Base-by-base conservation (phyloP, 2,329 filamentous ascomycete species). In the Alternaria sp. region DNA sequence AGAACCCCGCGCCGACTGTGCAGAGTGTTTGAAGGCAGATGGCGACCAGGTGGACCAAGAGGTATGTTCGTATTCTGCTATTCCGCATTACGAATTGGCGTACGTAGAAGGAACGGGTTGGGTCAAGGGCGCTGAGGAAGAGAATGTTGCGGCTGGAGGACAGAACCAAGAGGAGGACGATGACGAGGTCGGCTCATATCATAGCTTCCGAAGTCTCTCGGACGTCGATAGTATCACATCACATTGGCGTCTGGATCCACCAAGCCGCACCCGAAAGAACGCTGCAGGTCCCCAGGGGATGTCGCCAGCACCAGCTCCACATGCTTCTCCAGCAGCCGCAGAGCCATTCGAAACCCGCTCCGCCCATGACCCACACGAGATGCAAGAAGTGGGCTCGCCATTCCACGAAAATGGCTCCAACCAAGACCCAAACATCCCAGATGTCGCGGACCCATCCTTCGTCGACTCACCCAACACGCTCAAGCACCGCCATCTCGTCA, bases 401-500 rank as follows among this genome's bases (percentile, higher is more conserved):
- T 21, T 8, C 5, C 23, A 40, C 28, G 49, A 25, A 21, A n/a
- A 19, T 2, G 36, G 19, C 19, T 36, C 15, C 49, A 17, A 23
- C 11, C 15, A 8, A 5, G 49, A 52, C 3, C 19, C 30, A 2
- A 15, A 6, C 30, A 30, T 36, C 0, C 13, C 19, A 7, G 30
- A 23, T 15, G 8, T 21, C 6, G 4, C 6, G 28, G 21, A n/a
- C n/a, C n/a, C n/a, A n/a, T n/a, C n/a, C n/a, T n/a, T n/a, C n/a
- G n/a, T n/a, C n/a, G n/a, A n/a, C 15, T 60, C 61, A 15, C 36
- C 46, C 13, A 51, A 40, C 12, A 52, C 51, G 4, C 5, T 40
- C 9, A 19, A 44, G 21, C 59, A 65, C 43, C 59, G 59, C 1
- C 30, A 44, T 5, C 59, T 65, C 10, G 59, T 62, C 26, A 19